Conservation (phyloP, 2,329 filamentous ascomycete genomes). For the Lasiodiplodia sp. region DNA sequence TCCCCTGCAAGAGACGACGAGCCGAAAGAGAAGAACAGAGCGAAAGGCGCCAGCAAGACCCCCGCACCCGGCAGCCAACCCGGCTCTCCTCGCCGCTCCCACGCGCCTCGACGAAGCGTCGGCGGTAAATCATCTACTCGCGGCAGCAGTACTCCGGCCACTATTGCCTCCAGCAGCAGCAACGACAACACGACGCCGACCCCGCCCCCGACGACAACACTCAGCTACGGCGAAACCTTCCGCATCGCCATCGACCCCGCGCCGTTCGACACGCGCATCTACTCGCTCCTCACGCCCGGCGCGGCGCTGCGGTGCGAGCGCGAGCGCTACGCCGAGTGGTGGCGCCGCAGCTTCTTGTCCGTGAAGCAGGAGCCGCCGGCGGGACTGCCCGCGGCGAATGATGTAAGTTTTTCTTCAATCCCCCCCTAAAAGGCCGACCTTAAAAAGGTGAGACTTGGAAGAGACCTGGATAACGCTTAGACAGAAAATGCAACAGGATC, state of each 20-base stretch:
- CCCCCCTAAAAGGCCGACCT: too few species aligned
- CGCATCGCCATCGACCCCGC: neutral
- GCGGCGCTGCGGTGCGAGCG: neutral
- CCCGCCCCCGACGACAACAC: neutral
- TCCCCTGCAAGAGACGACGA: too few species aligned
- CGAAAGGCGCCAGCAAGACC: too few species aligned
- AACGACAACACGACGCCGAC: too few species aligned
- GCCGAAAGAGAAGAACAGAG: too few species aligned
- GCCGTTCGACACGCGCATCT: neutral
- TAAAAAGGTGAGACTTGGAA: neutral
- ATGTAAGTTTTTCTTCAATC: neutral
- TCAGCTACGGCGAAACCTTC: neutral
- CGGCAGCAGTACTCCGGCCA: too few species aligned
- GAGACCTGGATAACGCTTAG: neutral
- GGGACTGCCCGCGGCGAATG: neutral
- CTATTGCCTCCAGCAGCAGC: neutral
- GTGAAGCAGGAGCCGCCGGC: neutral
- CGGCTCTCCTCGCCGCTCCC: too few species aligned
- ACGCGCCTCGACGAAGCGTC: too few species aligned
- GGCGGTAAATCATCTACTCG: too few species aligned
- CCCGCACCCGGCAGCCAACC: too few species aligned
- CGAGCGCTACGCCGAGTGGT: slow-evolving; percentile 1
- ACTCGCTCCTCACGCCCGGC: neutral
- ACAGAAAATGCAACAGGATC: neutral
- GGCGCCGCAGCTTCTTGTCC: neutral